Evolutionary conservation across 2,329 filamentous ascomycete species (phyloP), one percentile per base, ranked within the genome.

Genomic region (Ilyonectria robusta): DNA sequence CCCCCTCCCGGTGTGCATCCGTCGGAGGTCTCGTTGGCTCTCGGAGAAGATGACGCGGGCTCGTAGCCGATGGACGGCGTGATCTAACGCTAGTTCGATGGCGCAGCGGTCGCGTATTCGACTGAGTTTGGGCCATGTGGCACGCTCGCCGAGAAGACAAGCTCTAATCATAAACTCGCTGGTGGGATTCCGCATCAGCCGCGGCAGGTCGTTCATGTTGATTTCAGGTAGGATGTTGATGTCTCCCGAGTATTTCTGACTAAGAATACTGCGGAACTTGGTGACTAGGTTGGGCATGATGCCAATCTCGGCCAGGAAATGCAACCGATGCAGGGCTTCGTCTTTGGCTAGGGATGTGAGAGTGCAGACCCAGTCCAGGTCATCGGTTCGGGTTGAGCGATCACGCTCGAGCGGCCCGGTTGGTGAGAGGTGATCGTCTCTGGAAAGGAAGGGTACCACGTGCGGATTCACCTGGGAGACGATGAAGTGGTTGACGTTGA

Each of bases 401-500:
- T 29, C 60, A 13, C 70, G 66, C 29, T 80, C 75, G 6, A 78
- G 75, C 6, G 72, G 73, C 37, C 70, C 62, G 0, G 78, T 72
- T 3, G 84, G 82, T 7, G 81, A 81, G 1, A 87, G 79, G 29
- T 87, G 86, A 67, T 94, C 92, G 65, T 97, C 93, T 71, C 91
- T 93, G 17, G 89, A 85, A 17, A 98, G 83, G 75, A 98, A 97
- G 0, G 94, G 94, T 0, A 97, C 89, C 9, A 98, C 93, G 75
- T 98, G 95, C 0, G 95, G 95, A 75, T 98, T 98, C 57, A 98
- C 94, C 78, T 98, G 95, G 0, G 94, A 97, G 19, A 98, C 95
- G 72, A 98, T 98, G 77, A 98, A 98, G 78, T 98, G 95, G 76
- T 98, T 98, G 78, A 98, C 95, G 76, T 98, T 97, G 84, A 98